Evolutionary conservation across 73 alveolate species (phyloP), one percentile per base, ranked within the genome.

Genomic region (Urostyla sp.): DNA sequence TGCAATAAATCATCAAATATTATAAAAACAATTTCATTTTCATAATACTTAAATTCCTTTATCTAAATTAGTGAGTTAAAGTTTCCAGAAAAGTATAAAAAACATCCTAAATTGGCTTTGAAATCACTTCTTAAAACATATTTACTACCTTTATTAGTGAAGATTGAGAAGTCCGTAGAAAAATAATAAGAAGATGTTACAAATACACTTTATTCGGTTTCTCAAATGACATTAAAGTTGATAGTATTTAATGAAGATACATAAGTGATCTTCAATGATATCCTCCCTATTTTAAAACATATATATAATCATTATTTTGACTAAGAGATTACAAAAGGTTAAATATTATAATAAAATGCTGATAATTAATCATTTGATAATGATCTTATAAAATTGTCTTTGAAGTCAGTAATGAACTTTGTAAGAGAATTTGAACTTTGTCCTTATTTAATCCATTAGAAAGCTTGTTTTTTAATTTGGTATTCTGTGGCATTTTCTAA

Each of bases 391-490:
- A 69, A 48, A n/a, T 16, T 48, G 5, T 48, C 72, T 4, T 27
- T 69, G 10, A 45, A 69, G n/a, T 48, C 15, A 4, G 34, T 69
- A 32, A 48, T 46, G 52, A 35, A 21, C 4, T 48, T 48, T 26
- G 6, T 48, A 1, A 69, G 72, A 48, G 84, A 69, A 16, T 48
- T 69, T 48, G 84, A 69, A 27, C 21, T 69, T 23, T 44, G 67
- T 15, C 84, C 84, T 6, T 6, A 16, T 13, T 26, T 37, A 4
- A 11, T 69, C n/a, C 84, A 69, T 26, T 48, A 45, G 10, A 44
- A 38, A 24, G 61, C 61, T 20, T 69, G 84, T 30, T 24, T 69
- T 20, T 35, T 69, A 6, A 69, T 69, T 24, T 69, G 84, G 84
- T 36, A 48, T 48, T 27, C 32, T 26, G 30, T 69, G n/a, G 23